Conservation (phyloP, 495 filamentous ascomycete genomes). For the Hapsidospora chrysogenum region DNA sequence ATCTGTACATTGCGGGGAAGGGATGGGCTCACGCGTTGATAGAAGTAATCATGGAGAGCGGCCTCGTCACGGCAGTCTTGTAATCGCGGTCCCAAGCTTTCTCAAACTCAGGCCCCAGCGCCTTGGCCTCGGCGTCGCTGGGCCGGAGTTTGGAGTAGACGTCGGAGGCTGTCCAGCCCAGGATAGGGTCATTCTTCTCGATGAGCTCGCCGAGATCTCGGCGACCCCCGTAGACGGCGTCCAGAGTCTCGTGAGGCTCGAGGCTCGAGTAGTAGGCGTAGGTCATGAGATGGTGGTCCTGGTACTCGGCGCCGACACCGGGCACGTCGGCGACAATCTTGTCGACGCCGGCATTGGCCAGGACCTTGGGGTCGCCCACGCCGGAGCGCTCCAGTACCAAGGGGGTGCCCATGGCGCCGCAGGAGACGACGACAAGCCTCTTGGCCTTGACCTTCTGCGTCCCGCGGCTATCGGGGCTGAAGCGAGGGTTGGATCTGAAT, state of each 20-base stretch:
- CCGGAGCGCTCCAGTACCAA: slow-evolving; percentile 63
- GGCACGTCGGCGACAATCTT: slow-evolving; percentile 62
- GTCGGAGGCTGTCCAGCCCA: slow-evolving; percentile 32
- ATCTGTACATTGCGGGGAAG: slow-evolving; percentile 6
- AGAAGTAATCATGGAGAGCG: slow-evolving; percentile 18
- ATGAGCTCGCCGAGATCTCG: slow-evolving; percentile 9
- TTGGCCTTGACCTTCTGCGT: slow-evolving; percentile 21
- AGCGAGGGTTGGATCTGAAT: slow-evolving; percentile 16
- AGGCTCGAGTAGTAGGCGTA: slow-evolving; percentile 14
- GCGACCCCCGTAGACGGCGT: slow-evolving; percentile 12
- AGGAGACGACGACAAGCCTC: slow-evolving; percentile 50
- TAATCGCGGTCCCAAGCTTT: slow-evolving; percentile 28
- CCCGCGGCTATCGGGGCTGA: slow-evolving; percentile 3
- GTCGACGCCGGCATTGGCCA: slow-evolving; percentile 46
- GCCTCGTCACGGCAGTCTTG: slow-evolving; percentile 16
- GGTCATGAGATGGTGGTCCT: slow-evolving; percentile 64
- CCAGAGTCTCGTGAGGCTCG: slow-evolving; percentile 16
- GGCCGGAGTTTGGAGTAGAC: slow-evolving; percentile 24
- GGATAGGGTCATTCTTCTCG: slow-evolving; percentile 11
- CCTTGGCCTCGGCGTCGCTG: slow-evolving; percentile 19
- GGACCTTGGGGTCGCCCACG: slow-evolving; percentile 55
- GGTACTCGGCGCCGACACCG: slow-evolving; percentile 69
- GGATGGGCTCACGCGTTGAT: slow-evolving; percentile 12
- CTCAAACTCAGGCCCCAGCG: slow-evolving; percentile 24
- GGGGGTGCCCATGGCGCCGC: slow-evolving; percentile 64